Base-by-base conservation (phyloP, 495 filamentous ascomycete genomes). In the Aspergillus asperescens region DNA sequence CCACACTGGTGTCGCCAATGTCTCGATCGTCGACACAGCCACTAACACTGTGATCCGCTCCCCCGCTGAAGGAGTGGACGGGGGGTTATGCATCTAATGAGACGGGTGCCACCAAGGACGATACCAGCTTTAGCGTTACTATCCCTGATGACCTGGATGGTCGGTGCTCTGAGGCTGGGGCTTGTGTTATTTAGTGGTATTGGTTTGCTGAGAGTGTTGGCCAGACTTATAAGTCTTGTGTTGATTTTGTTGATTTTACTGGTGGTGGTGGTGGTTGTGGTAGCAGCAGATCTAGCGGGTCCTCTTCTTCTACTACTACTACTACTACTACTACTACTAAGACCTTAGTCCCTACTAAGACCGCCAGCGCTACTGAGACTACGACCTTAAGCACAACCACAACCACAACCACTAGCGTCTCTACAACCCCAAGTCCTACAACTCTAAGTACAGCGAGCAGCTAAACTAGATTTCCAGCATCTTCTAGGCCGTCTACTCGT, bases 191-290 rank as follows among this genome's bases (percentile, higher is more conserved):
- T 23, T 84, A 88, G 63, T 82, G 79, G 77, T 84, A 70, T 66
- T 90, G 85, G 85, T 82, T 81, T 57, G 84, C 83, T 46, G 48
- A 75, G 34, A 77, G 74, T 7, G 80, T 83, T 28, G 76, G 79
- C 40, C 85, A 90, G 74, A 87, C 85, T 23, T 89, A 89, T 56
- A 82, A 89, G 76, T 77, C 78, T 35, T 88, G 85, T 62, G 62
- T 87, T 57, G 85, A 90, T 63, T 87, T 89, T 62, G 62, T 87
- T 57, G 85, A 90, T 63, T 87, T 89, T 65, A 80, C 78, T 34
- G 62, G 85, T 34, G 62, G 64, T 25, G 68, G 64, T n/a, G 62
- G 63, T 18, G 60, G 61, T 20, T 65, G 64, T 15, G 54, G 53
- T 45, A 58, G 57, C 13, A 20, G 54, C 50, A 15, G 27, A 19